A percentile compares a stretch with the other conserved stretches of the same genome.
These are phyloP conservation scores for Gaeumannomyces sp. DNA, from an alignment of 2,329 filamentous ascomycete species.

Conservation along the genomic window DNA sequence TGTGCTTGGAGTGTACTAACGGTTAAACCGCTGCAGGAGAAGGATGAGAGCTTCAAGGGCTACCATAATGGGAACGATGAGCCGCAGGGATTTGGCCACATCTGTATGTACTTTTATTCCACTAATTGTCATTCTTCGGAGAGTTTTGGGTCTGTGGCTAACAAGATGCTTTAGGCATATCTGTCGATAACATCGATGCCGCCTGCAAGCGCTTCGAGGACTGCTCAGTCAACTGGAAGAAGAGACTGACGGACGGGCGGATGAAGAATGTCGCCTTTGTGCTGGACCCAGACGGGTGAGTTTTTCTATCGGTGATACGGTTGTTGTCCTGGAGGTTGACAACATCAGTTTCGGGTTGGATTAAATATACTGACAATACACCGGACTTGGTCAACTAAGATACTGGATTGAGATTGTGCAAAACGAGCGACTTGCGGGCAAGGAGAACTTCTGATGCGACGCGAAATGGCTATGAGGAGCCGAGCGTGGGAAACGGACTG, in stretches of 20 bases:
- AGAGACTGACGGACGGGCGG: slow-evolving; percentile 81
- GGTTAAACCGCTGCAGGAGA: slow-evolving; percentile 25
- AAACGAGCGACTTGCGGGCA: slow-evolving; percentile 60
- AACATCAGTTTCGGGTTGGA: too few species aligned
- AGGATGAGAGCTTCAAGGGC: slow-evolving; percentile 64
- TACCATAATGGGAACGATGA: slow-evolving; percentile 92
- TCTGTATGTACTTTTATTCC: slow-evolving; percentile 46
- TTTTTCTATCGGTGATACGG: neutral
- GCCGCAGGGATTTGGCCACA: slow-evolving; percentile 91
- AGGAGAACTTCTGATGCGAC: slow-evolving; percentile 42
- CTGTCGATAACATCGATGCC: slow-evolving; percentile 81
- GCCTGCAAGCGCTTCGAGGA: slow-evolving; percentile 84
- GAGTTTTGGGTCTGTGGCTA: neutral
- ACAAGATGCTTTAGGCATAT: slow-evolving; percentile 47
- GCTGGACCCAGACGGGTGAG: slow-evolving; percentile 67
- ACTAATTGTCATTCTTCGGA: neutral
- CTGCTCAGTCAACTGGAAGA: slow-evolving; percentile 83
- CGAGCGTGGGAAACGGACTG: too few species aligned
- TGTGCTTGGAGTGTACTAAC: neutral
- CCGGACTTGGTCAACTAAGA: neutral
- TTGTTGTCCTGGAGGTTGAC: too few species aligned
- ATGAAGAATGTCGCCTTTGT: slow-evolving; percentile 96
- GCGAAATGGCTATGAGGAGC: neutral
- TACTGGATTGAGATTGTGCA: slow-evolving; percentile 81
- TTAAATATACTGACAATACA: neutral